phyloP scores from a whole-genome alignment of 2,329 filamentous ascomycete genomes.

The Pseudocercospora ulei region DNA sequence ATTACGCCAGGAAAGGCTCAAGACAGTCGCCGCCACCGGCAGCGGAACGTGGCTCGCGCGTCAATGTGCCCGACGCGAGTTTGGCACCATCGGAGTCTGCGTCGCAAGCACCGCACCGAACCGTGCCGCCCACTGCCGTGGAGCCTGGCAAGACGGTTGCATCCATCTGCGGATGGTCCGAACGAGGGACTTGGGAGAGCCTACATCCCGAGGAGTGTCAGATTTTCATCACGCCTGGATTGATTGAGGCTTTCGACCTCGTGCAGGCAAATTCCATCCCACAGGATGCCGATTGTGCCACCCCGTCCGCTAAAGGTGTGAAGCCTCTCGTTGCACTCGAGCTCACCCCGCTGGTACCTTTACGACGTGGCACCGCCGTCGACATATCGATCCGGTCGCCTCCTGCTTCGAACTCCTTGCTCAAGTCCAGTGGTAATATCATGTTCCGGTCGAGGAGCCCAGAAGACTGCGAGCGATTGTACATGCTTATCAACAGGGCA shows the following conservation, averaged over 20 bases:
- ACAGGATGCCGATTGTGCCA: constrained; percentile 37
- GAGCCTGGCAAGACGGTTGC: constrained; percentile 50
- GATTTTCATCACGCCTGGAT: constrained; percentile 53
- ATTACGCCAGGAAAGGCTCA: constrained; percentile 33
- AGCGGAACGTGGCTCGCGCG: constrained; percentile 14
- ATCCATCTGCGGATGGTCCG: constrained; percentile 55
- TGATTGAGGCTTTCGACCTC: constrained; percentile 55
- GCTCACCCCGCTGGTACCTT: constrained; percentile 80
- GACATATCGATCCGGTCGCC: constrained; percentile 91
- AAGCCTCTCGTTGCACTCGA: constrained; percentile 61
- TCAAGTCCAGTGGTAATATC: constrained; percentile 64
- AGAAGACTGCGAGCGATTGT: constrained; percentile 71
- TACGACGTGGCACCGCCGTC: constrained; percentile 80
- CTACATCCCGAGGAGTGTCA: constrained; percentile 54
- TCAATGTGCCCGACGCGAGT: constrained; percentile 19
- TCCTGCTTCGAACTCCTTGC: constrained; percentile 60
- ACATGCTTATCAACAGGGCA: constrained; percentile 75
- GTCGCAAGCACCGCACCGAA: constrained; percentile 61
- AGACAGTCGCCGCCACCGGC: constrained; percentile 22
- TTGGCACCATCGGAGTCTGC: constrained; percentile 72
- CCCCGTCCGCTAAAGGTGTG: constrained; percentile 33
- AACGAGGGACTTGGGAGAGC: constrained; percentile 52
- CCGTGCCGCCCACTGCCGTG: constrained; percentile 39
- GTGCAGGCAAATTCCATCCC: constrained; percentile 41
- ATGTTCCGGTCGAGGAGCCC: constrained; percentile 76